These are phyloP conservation scores for Phtheirospermum japonicum DNA, from an alignment of 257 asterid species.

Conservation along the genomic window DNA sequence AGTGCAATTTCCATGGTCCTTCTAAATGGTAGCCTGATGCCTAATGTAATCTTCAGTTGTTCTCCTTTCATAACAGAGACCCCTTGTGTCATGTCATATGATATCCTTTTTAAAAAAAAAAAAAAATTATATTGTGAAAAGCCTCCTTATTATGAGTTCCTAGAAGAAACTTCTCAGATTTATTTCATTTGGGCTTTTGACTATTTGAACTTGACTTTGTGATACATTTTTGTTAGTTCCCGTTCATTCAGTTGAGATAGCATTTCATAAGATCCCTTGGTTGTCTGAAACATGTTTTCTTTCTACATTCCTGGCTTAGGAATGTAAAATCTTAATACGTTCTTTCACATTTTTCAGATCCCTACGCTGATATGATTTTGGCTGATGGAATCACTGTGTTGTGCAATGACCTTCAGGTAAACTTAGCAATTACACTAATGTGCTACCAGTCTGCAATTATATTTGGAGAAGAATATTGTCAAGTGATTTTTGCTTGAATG, in stretches of 20 bases:
- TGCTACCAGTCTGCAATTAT: conserved; percentile 4
- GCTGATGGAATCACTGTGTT: conserved; percentile 61
- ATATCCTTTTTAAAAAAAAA: background rate
- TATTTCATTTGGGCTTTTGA: background rate
- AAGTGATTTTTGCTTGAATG: conserved; percentile 4
- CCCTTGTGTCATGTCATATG: background rate
- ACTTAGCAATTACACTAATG: conserved; percentile 23
- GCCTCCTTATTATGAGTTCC: background rate
- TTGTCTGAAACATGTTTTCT: conserved; percentile 7
- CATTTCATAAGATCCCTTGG: conserved; percentile 3
- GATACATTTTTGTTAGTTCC: background rate
- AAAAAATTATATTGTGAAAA: too few species aligned
- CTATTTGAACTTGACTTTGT: background rate
- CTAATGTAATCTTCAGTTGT: background rate
- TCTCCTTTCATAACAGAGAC: background rate
- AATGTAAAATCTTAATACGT: conserved; percentile 22
- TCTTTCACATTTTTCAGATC: conserved; percentile 41
- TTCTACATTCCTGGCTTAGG: conserved; percentile 16
- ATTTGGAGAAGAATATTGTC: conserved; percentile 17
- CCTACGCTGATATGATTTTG: conserved; percentile 59
- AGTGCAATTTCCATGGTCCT: background rate
- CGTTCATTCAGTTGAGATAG: background rate
- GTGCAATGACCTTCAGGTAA: conserved; percentile 65
- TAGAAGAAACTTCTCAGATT: background rate
- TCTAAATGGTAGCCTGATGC: background rate